A percentile compares a stretch with the other conserved stretches of the same genome.
Conservation (phyloP, 345 rosid species). For the Arabidopsis thaliana region TAIR10.1 NC_003074.8:17360501-17361000, state of each 20-base stretch:
- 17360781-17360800: not conserved
- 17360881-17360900: conserved; percentile 93
- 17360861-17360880: conserved; percentile 81
- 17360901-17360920: conserved; percentile 74
- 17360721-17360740: conserved; percentile 75
- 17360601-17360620: conserved; percentile 82
- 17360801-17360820: not conserved
- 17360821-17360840: not conserved
- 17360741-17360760: conserved; percentile 85
- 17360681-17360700: conserved; percentile 71
- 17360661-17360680: conserved; percentile 59
- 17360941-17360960: conserved; percentile 26
- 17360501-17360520: not conserved
- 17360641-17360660: conserved; percentile 55
- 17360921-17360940: conserved; percentile 24
- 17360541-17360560: conserved; percentile 74
- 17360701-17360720: conserved; percentile 77
- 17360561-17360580: conserved; percentile 75
- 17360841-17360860: conserved; percentile 82
- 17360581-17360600: conserved; percentile 76
- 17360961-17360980: conserved; percentile 4
- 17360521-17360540: conserved; percentile 77
- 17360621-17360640: conserved; percentile 58
- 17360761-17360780: conserved; percentile 1
- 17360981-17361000: conserved; percentile 60